phyloP scores from a whole-genome alignment of 768 basidiomycete genomes.

The Lactifluus pinguis region DNA sequence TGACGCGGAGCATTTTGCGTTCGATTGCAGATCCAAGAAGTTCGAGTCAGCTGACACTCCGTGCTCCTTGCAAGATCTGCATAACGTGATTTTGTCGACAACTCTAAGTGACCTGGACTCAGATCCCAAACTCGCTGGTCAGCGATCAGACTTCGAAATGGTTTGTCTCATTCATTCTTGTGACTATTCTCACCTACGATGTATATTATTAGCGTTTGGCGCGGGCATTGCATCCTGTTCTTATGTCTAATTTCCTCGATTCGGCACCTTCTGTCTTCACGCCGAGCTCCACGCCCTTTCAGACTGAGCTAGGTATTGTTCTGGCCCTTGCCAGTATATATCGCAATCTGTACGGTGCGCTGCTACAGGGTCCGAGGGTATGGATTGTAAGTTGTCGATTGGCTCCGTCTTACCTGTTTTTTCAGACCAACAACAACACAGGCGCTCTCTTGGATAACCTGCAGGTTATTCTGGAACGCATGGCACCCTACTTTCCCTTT shows the following conservation, averaged over 20 bases:
- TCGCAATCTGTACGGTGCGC: conserved; percentile 47
- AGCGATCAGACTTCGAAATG: conserved; percentile 14
- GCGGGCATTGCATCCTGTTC: conserved; percentile 63
- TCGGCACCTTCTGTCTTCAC: conserved; percentile 76
- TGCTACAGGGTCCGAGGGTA: conserved; percentile 40
- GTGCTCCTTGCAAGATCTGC: conserved; percentile 23
- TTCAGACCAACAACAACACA: conserved; percentile 18
- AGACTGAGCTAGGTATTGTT: conserved; percentile 53
- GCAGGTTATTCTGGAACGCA: conserved; percentile 53
- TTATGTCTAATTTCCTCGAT: conserved; percentile 82
- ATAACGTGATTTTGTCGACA: conserved; percentile 5
- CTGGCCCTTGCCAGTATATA: conserved; percentile 49
- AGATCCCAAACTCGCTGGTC: conserved; percentile 10
- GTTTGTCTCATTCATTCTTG: background rate
- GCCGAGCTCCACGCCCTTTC: conserved; percentile 48
- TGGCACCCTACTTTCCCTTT: conserved; percentile 84
- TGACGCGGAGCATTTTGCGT: conserved; percentile 27
- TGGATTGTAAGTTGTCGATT: conserved; percentile 20
- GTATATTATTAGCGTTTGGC: conserved; percentile 47
- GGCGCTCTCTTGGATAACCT: conserved; percentile 40
- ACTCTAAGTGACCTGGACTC: conserved; percentile 1
- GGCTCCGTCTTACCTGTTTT: background rate
- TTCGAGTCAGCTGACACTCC: conserved; percentile 8
- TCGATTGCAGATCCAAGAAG: background rate
- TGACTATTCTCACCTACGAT: background rate